A percentile compares a stretch with the other conserved stretches of the same genome.
These are phyloP conservation scores for Exophiala dermatitidis DNA, from an alignment of 2,329 filamentous ascomycete genomes.

Conservation along the genomic window DNA sequence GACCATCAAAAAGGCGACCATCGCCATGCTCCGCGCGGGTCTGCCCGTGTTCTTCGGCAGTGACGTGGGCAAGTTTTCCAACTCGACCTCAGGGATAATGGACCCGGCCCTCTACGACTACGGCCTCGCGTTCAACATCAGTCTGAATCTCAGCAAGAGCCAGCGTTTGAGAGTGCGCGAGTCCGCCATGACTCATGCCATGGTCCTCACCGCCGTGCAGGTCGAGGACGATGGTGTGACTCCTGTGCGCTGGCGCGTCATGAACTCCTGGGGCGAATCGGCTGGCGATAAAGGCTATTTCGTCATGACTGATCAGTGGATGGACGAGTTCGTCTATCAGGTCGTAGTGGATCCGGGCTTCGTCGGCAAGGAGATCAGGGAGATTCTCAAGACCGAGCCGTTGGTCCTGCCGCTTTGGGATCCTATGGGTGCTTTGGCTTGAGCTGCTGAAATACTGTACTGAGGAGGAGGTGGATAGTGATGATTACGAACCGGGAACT, in stretches of 20 bases:
- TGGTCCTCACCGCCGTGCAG: slow-evolving; percentile 84
- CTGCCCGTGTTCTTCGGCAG: slow-evolving; percentile 82
- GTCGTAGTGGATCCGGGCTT: slow-evolving; percentile 71
- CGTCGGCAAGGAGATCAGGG: slow-evolving; percentile 57
- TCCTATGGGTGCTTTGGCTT: slow-evolving; percentile 69
- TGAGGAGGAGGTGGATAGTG: too few relatives aligned
- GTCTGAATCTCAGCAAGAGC: slow-evolving; percentile 66
- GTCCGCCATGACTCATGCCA: slow-evolving; percentile 81
- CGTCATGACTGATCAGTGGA: slow-evolving; percentile 77
- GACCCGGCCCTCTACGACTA: slow-evolving; percentile 71
- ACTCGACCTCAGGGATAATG: slow-evolving; percentile 65
- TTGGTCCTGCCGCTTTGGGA: slow-evolving; percentile 70
- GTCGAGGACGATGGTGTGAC: slow-evolving; percentile 56
- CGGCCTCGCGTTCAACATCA: slow-evolving; percentile 73
- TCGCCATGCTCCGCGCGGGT: slow-evolving; percentile 70
- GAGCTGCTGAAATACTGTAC: neutral
- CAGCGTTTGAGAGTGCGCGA: slow-evolving; percentile 67
- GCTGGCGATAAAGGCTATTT: slow-evolving; percentile 76
- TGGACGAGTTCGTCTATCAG: slow-evolving; percentile 78
- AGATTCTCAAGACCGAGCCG: slow-evolving; percentile 64
- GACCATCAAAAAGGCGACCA: slow-evolving; percentile 64
- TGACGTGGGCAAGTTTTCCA: slow-evolving; percentile 78
- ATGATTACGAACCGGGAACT: too few relatives aligned
- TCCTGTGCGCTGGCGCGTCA: slow-evolving; percentile 71
- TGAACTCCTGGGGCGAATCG: slow-evolving; percentile 72